A percentile compares a stretch with the other conserved stretches of the same genome.
phyloP scores from a whole-genome alignment of 176 grass and related monocot genomes.

The bread wheat (Triticum aestivum) region IWGSC_CS_RefSeq_v2.1 NC_057795.1:303863565-303864064 shows the following conservation, averaged over 20 bases:
- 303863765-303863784: slow-evolving; percentile 74
- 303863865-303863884: neutral
- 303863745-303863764: slow-evolving; percentile 71
- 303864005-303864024: no score
- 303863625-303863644: neutral
- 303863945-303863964: no score
- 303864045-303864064: no score
- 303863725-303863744: slow-evolving; percentile 76
- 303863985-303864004: no score
- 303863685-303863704: slow-evolving; percentile 72
- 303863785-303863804: slow-evolving; percentile 7
- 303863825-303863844: neutral
- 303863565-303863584: neutral
- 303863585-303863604: slow-evolving; percentile 11
- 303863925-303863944: no score
- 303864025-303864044: no score
- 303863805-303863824: neutral
- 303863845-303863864: neutral
- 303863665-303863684: slow-evolving; percentile 57
- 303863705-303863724: slow-evolving; percentile 67
- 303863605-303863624: neutral
- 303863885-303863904: no score
- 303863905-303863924: no score
- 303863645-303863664: slow-evolving; percentile 13
- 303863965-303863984: no score